Percentiles rank a stretch among this genome's conserved stretches.
Evolutionary conservation across 129 eudicot genomes (phyloP).

Genomic region (Flaveria ramosissima): DNA sequence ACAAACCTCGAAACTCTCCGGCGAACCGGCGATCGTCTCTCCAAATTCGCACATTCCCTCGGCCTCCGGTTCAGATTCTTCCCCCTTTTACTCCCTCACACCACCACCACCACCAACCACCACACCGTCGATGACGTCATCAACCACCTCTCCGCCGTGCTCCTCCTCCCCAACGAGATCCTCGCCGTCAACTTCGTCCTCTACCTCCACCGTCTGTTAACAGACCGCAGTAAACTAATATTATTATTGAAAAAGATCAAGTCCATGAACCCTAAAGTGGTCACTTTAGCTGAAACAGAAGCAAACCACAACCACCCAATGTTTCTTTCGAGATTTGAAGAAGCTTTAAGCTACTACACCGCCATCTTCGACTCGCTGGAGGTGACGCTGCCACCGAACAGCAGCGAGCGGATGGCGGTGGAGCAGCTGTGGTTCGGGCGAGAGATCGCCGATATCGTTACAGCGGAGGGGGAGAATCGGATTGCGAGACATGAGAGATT

Average conservation of each 20-base stretch:
- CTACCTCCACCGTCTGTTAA: conserved; percentile 65
- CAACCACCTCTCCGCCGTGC: conserved; percentile 35
- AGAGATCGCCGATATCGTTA: conserved; percentile 65
- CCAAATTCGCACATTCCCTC: conserved; percentile 64
- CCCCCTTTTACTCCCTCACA: conserved; percentile 43
- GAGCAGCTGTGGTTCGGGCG: conserved; percentile 81
- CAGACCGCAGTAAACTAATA: conserved; percentile 44
- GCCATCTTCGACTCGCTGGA: conserved; percentile 80
- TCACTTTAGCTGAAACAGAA: conserved; percentile 67
- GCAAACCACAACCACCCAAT: conserved; percentile 62
- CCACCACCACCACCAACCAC: not conserved
- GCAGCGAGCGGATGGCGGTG: conserved; percentile 61
- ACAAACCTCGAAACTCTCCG: conserved; percentile 46
- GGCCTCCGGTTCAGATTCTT: conserved; percentile 69
- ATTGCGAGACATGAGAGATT: conserved; percentile 67
- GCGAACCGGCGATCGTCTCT: conserved; percentile 74
- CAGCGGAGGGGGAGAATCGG: conserved; percentile 52
- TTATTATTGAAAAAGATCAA: conserved; percentile 55
- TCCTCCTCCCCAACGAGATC: conserved; percentile 50
- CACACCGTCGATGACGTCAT: conserved; percentile 36
- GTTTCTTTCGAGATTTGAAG: conserved; percentile 52
- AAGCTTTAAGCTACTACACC: conserved; percentile 63
- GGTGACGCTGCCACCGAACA: conserved; percentile 79
- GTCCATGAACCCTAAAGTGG: conserved; percentile 59
- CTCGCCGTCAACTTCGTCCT: conserved; percentile 76